Conservation (phyloP, 768 basidiomycete genomes). For the Psilocybe cubensis region DNA sequence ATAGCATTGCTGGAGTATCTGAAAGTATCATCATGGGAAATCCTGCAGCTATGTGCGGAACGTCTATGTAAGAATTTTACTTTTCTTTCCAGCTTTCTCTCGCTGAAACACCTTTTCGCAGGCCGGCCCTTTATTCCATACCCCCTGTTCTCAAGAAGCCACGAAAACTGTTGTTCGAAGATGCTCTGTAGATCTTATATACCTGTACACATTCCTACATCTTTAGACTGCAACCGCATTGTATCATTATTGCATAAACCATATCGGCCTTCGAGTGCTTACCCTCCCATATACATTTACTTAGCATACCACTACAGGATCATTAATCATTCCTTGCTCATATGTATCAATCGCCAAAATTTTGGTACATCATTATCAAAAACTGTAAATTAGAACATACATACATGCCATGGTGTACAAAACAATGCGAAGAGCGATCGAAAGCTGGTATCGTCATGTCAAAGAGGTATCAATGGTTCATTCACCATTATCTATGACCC, state of each 20-base stretch:
- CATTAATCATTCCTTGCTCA: background rate
- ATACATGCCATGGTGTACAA: background rate
- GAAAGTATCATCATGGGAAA: slow-evolving; percentile 99
- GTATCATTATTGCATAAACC: slow-evolving; percentile 24
- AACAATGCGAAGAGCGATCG: background rate
- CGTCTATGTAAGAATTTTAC: slow-evolving; percentile 73
- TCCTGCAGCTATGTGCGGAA: slow-evolving; percentile 91
- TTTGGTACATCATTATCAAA: background rate
- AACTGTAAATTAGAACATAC: background rate
- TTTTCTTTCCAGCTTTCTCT: background rate
- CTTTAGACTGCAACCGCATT: slow-evolving; percentile 8
- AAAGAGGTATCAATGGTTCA: background rate
- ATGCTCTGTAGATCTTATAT: slow-evolving; percentile 36
- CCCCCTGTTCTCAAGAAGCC: slow-evolving; percentile 51
- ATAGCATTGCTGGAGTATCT: slow-evolving; percentile 94
- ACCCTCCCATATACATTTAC: background rate
- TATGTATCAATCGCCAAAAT: background rate
- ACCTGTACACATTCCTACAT: slow-evolving; percentile 4
- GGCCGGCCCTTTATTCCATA: slow-evolving; percentile 53
- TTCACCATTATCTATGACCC: background rate
- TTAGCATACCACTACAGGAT: background rate
- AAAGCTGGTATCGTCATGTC: background rate
- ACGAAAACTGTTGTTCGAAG: slow-evolving; percentile 53
- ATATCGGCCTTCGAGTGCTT: background rate
- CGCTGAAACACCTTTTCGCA: slow-evolving; percentile 19